Base-by-base conservation (phyloP, 2,329 filamentous ascomycete genomes). In the Aspergillus ibericus region DNA sequence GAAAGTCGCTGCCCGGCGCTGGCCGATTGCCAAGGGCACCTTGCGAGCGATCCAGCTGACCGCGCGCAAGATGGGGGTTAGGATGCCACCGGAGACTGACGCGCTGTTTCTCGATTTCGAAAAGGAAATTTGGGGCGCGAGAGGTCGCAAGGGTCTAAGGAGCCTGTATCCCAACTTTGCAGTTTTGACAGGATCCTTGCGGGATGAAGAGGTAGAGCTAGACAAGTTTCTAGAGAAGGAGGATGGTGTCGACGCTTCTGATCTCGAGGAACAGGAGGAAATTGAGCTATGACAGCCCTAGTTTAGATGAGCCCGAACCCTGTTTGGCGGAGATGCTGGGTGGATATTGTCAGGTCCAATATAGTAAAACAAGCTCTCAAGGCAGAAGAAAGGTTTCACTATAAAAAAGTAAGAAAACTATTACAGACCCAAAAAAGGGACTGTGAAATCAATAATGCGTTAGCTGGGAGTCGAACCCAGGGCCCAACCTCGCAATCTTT, bases 11-110 rank as follows among this genome's bases (percentile, higher is more conserved):
- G 58, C 61, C 3, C 63, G 64, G 8, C 61, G 63, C 3, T 68
- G 62, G 65, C 46, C 57, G 4, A 25, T 68, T 4, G 59, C 60
- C 0, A 67, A 66, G 35, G 63, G 65, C 1, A 63, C 68, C 22
- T 49, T 70, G 34, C 66, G 67, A 4, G 59, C 65, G 42, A 42
- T 69, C 0, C 66, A 69, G 46, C 22, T 67, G 10, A 66, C 66
- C 1, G 63, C 67, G 1, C 35, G 44, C 27, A 55, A 61, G 16
- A 58, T 56, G 36, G 52, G 54, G 1, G 54, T 58, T 16, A 20
- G 15, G 0, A 58, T 70, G 15, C 67, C 67, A 4, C 15, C 27
- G 2, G 63, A 68, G 50, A 63, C 59, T 2, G 49, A 58, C 9
- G 29, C 48, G 15, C 50, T 68, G 1, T 59, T 67, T 12, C 47